These are phyloP conservation scores for Ampelocalamus luodianensis DNA, from an alignment of 176 grass and related monocot genomes.

Conservation along the genomic window DNA sequence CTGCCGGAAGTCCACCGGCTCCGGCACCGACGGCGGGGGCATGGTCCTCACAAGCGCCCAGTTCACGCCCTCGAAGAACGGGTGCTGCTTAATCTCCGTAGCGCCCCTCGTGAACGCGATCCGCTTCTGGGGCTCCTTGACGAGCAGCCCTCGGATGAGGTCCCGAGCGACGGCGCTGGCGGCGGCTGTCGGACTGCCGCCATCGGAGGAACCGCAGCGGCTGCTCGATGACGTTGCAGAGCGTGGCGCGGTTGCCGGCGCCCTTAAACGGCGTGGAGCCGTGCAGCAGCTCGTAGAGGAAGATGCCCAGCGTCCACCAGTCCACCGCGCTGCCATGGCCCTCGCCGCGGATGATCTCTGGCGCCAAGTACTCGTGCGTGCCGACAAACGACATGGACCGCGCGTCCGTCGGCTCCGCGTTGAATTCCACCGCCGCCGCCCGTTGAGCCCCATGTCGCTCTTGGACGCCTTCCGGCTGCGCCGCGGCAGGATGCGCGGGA, in stretches of 20 bases:
- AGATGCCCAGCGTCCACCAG: slow-evolving; percentile 90
- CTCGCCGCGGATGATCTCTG: slow-evolving; percentile 82
- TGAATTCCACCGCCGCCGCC: slow-evolving; percentile 62
- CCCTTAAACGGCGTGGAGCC: slow-evolving; percentile 80
- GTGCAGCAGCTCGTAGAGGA: slow-evolving; percentile 69
- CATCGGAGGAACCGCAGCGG: slow-evolving; percentile 57
- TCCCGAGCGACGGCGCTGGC: slow-evolving; percentile 25
- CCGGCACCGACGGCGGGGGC: slow-evolving; percentile 35
- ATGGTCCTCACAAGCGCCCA: slow-evolving; percentile 43
- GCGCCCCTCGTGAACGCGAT: slow-evolving; percentile 43
- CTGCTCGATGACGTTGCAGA: slow-evolving; percentile 80
- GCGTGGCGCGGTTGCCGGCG: slow-evolving; percentile 70
- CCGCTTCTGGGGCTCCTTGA: slow-evolving; percentile 44
- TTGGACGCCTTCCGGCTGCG: slow-evolving; percentile 41
- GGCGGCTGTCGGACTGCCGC: neutral
- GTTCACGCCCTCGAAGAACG: slow-evolving; percentile 46
- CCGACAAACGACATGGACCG: slow-evolving; percentile 86
- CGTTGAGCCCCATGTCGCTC: slow-evolving; percentile 36
- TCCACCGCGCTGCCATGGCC: slow-evolving; percentile 73
- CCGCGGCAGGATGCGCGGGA: slow-evolving; percentile 44
- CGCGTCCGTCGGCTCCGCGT: slow-evolving; percentile 73
- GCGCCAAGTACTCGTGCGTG: slow-evolving; percentile 74
- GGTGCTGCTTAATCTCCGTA: slow-evolving; percentile 48
- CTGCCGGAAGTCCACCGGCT: slow-evolving; percentile 42
- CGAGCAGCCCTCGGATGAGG: slow-evolving; percentile 42